Evolutionary conservation across 1,139 yeast species (phyloP), one percentile per base, ranked within the genome.

Genomic region (Hyphopichia pseudoburtonii): DNA sequence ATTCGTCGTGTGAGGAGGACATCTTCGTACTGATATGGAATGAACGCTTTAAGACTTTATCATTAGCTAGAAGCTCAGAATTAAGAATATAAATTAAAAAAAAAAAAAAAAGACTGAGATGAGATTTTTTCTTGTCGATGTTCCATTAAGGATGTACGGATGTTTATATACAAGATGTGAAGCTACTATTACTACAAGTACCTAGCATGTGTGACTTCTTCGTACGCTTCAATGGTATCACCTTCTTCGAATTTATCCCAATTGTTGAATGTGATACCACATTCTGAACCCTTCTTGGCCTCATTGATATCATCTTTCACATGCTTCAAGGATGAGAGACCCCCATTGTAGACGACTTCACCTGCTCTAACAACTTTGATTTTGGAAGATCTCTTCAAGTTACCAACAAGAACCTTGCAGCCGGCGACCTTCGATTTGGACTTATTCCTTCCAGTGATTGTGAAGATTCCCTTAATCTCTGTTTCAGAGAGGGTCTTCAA

Each of bases 231-330:
- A 25, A 92, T 71, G 2, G 70, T 54, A 62, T 92, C 98, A 12
- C 95, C 97, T 21, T 68, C 78, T 51, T 80, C 73, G 54, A 86
- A 86, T 32, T 70, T 76, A 28, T 80, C 82, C 82, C 90, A 89
- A 36, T 66, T 66, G 2, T 76, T 82, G 51, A 92, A 82, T 0
- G 89, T 66, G 29, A 92, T 57, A 36, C 98, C 98, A 68, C 97
- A 92, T 50, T 92, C 98, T 29, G 77, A 76, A 22, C 96, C 97
- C 63, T 87, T 89, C 41, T 79, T 79, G 7, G 86, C 86, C 50
- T 86, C 94, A 1, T 66, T 52, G 4, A 85, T 86, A 50, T 86
- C 95, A 35, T 87, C 92, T 57, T 88, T 89, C 40, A 80, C 82
- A 46, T 86, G 89, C 60, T 87, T 89, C 60, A 92, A 71, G 3